These are phyloP conservation scores for Agapanthus africanus DNA, from an alignment of 106 monocot species.

Conservation along the genomic window DNA sequence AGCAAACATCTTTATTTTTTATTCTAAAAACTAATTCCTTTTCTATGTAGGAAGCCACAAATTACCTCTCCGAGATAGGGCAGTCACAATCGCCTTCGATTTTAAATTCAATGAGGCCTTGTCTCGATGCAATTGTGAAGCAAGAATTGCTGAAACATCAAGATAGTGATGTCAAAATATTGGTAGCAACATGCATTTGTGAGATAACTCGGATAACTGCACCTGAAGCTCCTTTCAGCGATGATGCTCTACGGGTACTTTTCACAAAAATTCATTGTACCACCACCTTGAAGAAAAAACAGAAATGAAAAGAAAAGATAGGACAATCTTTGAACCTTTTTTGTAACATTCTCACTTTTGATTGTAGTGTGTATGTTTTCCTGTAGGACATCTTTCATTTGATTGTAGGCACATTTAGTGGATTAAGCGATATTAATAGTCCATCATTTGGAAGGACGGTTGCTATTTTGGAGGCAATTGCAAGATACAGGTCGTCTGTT, in stretches of 20 bases:
- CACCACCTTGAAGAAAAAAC: background rate
- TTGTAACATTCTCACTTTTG: background rate
- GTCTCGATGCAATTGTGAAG: conserved; percentile 61
- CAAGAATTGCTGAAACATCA: conserved; percentile 70
- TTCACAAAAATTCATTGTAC: conserved; percentile 2
- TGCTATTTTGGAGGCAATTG: conserved; percentile 84
- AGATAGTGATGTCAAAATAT: conserved; percentile 82
- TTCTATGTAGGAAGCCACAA: conserved; percentile 65
- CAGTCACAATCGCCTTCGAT: conserved; percentile 67
- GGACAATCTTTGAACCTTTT: background rate
- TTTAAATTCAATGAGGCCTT: conserved; percentile 56
- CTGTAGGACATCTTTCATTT: conserved; percentile 93
- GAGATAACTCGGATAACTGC: conserved; percentile 94
- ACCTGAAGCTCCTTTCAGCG: conserved; percentile 91
- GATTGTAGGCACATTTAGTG: conserved; percentile 79
- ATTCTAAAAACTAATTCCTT: background rate
- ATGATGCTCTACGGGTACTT: conserved; percentile 76
- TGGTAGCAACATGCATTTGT: conserved; percentile 87
- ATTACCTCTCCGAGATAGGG: conserved; percentile 58
- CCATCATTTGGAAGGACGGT: conserved; percentile 84
- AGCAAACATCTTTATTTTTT: background rate
- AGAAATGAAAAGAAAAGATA: background rate
- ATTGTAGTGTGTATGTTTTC: conserved; percentile 7
- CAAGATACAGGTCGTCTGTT: conserved; percentile 89
- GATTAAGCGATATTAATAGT: conserved; percentile 61